Evolutionary conservation across 2,329 filamentous ascomycete species (phyloP), one percentile per base, ranked within the genome.

Genomic region (Fusarium verticillioides): DNA sequence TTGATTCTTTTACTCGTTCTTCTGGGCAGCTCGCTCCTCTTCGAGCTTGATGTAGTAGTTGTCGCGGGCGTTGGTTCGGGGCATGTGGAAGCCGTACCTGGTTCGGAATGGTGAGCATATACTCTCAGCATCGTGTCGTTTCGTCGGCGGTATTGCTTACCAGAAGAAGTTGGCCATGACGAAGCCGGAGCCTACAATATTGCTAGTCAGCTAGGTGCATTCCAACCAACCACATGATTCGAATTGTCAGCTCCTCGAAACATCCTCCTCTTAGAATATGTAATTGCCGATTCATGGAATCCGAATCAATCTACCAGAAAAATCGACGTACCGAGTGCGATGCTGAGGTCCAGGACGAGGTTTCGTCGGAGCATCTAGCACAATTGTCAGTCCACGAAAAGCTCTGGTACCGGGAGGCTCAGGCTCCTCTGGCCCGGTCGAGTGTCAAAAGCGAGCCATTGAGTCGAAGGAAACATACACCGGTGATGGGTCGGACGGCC

Each of bases 11-110:
- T 79, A 78, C 67, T 76, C 73, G 69, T 73, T 72, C 75, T 81
- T 80, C 66, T 81, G 78, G 59, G 79, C 82, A 63, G 87, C 87
- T 66, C 88, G 87, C 82, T 89, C 82, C 77, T 85, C 84, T 84
- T 90, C 89, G 70, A 90, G 83, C 82, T 88, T 85, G 82, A 82
- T 81, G 85, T 90, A 90, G 86, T 85, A 86, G 81, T 82, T 83
- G 83, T 91, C 89, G 79, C 89, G 88, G 73, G 84, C 85, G 79
- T 85, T 81, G 78, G 87, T 89, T 81, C 88, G 88, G 75, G 88
- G 89, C 79, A 90, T 83, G 84, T 91, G 89, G 84, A 81, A 91
- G 81, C 89, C 88, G 85, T 90, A 88, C 88, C 88, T 90, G 74
- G 73, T 19, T 63, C 18, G 18, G 40, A 62, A 18, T 28, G 30